Evolutionary conservation across 371 early-diverging fungal species (phyloP), one percentile per base, ranked within the genome.

Genomic region (Parasitella parasitica): DNA sequence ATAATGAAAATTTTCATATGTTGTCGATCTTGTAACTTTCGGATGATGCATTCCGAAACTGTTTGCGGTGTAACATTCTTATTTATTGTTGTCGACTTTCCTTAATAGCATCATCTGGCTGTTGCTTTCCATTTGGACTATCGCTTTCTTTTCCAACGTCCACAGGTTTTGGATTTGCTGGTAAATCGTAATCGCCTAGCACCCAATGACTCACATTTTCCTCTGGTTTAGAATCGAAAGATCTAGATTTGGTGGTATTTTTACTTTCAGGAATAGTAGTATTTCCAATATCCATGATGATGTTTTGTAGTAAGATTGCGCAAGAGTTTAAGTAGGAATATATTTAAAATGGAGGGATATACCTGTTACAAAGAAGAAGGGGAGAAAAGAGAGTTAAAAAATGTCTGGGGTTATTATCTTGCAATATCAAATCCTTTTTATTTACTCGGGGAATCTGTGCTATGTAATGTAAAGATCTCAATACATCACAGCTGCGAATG

Each of bases 201-300:
- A 61, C 61, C 66, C 66, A 66, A n/a, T 34, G 16, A 43, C 43
- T 55, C 41, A 43, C 49, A 12, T 26, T 11, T 24, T 20, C 38
- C 22, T 22, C 26, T 38, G 12, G 13, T 30, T n/a, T 32, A 3
- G 46, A 24, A 24, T 46, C 43, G 30, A 43, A 20, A 30, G 57
- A 20, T 57, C 57, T 57, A 16, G 57, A 57, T 20, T 8, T 24
- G 30, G 27, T 28, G 18, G 3, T 46, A 24, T 46, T 30, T 11
- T 56, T 50, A 27, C 43, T 22, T 6, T 28, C 50, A 43, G 36
- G 61, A 36, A 66, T 43, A 22, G 66, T 61, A 15, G 56, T 46
- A 30, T 66, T 61, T 20, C 66, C 66, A 57, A 66, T 34, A 28
- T 66, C 66, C 66, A 66, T 64, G 24, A 13, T 54, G 6, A 32